phyloP scores from a whole-genome alignment of 2,329 filamentous ascomycete species.

The Paraconiothyrium sp. region DNA sequence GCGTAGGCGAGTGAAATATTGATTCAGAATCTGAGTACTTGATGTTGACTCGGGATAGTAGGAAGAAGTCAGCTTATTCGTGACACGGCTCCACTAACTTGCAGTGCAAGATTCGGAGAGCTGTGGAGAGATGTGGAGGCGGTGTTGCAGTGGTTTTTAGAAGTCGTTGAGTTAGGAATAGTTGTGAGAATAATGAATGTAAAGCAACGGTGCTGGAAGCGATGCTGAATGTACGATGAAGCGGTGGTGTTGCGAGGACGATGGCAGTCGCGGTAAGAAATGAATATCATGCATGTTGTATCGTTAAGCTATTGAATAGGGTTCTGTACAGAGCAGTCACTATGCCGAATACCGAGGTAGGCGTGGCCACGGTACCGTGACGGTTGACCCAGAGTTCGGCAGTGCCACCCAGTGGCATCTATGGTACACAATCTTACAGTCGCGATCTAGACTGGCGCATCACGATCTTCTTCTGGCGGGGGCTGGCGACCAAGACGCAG shows the following conservation, averaged over 20 bases:
- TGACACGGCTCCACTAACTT: too few relatives aligned
- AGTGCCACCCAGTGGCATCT: not conserved
- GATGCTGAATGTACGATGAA: not conserved
- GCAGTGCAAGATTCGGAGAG: not conserved
- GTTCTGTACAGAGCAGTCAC: not conserved
- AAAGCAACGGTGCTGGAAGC: not conserved
- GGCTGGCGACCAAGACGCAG: slow-evolving; percentile 56
- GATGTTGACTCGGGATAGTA: too few relatives aligned
- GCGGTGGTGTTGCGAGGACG: not conserved
- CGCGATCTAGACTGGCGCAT: not conserved
- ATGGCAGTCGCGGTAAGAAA: not conserved
- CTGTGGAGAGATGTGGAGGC: not conserved
- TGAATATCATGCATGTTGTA: not conserved
- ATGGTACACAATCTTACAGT: slow-evolving; percentile 2
- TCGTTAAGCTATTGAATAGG: not conserved
- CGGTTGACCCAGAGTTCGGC: not conserved
- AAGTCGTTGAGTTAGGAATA: not conserved
- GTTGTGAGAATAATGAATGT: not conserved
- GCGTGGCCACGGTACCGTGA: not conserved
- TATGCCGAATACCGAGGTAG: not conserved
- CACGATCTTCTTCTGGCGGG: slow-evolving; percentile 45
- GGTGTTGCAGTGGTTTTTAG: not conserved
- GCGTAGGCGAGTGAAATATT: not conserved
- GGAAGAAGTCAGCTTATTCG: too few relatives aligned
- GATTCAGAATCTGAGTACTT: not conserved